Evolutionary conservation across 1,139 yeast species (phyloP), one percentile per base, ranked within the genome.

Genomic region (Yamadazyma diospyri): DNA sequence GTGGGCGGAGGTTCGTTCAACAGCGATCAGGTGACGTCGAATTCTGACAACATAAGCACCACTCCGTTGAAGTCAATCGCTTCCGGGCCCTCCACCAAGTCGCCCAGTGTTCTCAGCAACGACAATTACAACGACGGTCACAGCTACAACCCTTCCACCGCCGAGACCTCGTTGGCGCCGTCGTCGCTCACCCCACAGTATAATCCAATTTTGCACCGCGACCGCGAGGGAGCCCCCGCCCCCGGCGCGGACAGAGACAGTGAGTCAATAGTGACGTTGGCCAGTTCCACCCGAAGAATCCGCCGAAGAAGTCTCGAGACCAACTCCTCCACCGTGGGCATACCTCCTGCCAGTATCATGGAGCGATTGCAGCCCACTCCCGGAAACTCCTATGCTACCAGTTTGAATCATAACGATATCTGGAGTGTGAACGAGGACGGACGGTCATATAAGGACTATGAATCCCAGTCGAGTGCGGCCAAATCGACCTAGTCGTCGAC

Each of bases 301-400:
- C 56, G 78, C 40, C 59, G 80, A 43, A 54, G 78, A 39, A 74
- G 81, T 24, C 52, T 72, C 17, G 81, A 75, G 34, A 76, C 82
- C 9, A 76, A 73, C 43, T 71, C 81, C 28, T 73, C 80, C 40
- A 72, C 80, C 2, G 61, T 76, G 8, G 81, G 81, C 0, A 77
- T 77, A n/a, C 75, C 82, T 1, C 82, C 83, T 0, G 80, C 81
- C 2, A 73, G 80, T 39, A 76, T 77, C 8, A 57, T 76, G 61
- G 82, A 76, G 40, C 57, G 81, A 37, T 11, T 42, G 13, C 48
- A 42, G 19, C 45, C 43, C 3, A 37, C 39, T 9, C 27, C 43
- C 12, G 33, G 34, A 22, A 39, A 33, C 25, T 38, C 44, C 3
- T 41, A 42, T 27, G 42, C 45, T 13, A 42, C 34, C 16, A 44